phyloP scores from a whole-genome alignment of 163 green algal species.

The Volvox carteri region DNA sequence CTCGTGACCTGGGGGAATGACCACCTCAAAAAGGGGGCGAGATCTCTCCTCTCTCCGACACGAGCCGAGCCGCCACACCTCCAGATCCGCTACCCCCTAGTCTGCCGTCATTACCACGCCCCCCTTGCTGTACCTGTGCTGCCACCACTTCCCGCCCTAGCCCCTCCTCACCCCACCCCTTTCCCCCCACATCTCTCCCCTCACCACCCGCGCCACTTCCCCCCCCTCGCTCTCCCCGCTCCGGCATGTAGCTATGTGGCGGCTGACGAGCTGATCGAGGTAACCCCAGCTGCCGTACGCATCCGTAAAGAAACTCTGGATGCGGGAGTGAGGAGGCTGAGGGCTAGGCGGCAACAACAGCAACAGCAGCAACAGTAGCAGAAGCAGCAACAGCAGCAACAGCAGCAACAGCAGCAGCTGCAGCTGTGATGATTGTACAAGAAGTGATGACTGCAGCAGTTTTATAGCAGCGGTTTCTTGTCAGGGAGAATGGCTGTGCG shows the following conservation, averaged over 20 bases:
- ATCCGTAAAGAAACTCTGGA: conserved; percentile 79
- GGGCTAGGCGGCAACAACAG: conserved; percentile 7
- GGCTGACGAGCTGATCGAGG: conserved; percentile 91
- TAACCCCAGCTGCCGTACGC: conserved; percentile 77
- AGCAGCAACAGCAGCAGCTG: neutral
- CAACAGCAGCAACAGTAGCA: neutral
- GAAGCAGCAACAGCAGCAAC: neutral
- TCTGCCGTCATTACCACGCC: too few relatives aligned
- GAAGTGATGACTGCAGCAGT: too few relatives aligned
- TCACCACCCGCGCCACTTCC: neutral
- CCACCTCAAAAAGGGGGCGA: too few relatives aligned
- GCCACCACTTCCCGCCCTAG: neutral
- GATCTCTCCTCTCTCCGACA: too few relatives aligned
- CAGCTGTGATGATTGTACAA: too few relatives aligned
- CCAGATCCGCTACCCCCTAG: too few relatives aligned
- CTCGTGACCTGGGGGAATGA: too few relatives aligned
- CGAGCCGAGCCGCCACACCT: too few relatives aligned
- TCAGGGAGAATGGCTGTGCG: too few relatives aligned
- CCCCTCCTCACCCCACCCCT: neutral
- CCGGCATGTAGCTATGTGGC: conserved; percentile 78
- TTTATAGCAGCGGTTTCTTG: too few relatives aligned
- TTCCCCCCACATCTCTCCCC: neutral
- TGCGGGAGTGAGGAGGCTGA: conserved; percentile 32
- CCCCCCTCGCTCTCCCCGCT: neutral
- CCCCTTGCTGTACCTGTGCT: too few relatives aligned